These are phyloP conservation scores for Penicillium sp. DNA, from an alignment of 2,329 filamentous ascomycete species.

Conservation along the genomic window DNA sequence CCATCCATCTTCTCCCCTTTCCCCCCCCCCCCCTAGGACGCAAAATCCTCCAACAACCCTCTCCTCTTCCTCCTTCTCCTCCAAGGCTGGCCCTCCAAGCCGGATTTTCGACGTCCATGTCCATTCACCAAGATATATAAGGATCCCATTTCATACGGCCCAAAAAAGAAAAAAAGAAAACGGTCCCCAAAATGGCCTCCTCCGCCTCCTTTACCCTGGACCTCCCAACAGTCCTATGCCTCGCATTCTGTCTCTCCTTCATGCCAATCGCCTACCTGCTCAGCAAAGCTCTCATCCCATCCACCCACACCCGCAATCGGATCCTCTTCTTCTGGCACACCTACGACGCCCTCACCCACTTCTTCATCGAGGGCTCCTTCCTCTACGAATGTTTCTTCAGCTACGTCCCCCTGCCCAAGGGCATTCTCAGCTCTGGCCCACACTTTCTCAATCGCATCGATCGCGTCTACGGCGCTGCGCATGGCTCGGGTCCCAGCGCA, in stretches of 20 bases:
- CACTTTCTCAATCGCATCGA: slow-evolving; percentile 51
- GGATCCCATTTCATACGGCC: too few species aligned
- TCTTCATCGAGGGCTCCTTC: slow-evolving; percentile 84
- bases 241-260: slow-evolving; percentile 49
- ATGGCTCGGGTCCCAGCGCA: slow-evolving; percentile 49
- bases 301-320: slow-evolving; percentile 53
- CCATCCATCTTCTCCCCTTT: not conserved
- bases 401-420: slow-evolving; percentile 42
- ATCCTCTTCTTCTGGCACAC: slow-evolving; percentile 91
- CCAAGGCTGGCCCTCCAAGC: too few species aligned
- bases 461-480: slow-evolving; percentile 54
- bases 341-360: slow-evolving; percentile 87
- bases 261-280: slow-evolving; percentile 49
- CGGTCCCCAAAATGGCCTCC: slow-evolving; percentile 13
- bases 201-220: slow-evolving; percentile 33
- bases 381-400: slow-evolving; percentile 91
- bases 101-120: too few species aligned
- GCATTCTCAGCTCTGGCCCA: slow-evolving; percentile 25
- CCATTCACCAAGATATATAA: too few species aligned
- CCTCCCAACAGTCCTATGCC: slow-evolving; percentile 48
- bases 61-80: not conserved
- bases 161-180: too few species aligned
- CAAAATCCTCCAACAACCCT: not conserved
- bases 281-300: slow-evolving; percentile 48
- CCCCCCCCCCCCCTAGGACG: not conserved